These are phyloP conservation scores for Mrakia blollopis DNA, from an alignment of 768 basidiomycete genomes.

Conservation along the genomic window DNA sequence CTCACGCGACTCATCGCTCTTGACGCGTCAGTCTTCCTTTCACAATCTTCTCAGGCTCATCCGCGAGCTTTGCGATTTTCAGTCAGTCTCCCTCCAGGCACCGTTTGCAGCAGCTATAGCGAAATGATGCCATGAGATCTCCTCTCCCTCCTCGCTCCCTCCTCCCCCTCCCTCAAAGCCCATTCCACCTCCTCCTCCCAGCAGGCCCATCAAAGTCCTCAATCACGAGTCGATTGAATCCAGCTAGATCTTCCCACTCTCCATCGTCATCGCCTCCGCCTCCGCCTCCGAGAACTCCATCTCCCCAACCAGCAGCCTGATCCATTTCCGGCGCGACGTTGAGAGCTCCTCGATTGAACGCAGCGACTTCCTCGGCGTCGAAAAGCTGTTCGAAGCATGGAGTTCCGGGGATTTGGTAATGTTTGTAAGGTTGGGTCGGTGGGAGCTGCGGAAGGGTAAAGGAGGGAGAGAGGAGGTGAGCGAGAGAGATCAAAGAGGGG, in stretches of 20 bases:
- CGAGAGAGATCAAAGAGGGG: not conserved
- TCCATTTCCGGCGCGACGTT: not conserved
- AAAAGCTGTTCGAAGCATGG: slow-evolving; percentile 23
- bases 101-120: no score
- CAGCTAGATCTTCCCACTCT: slow-evolving; percentile 1
- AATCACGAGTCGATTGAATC: not conserved
- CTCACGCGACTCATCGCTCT: no score
- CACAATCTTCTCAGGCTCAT: no score
- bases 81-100: no score
- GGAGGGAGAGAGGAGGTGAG: slow-evolving; percentile 1
- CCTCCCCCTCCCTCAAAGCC: no score
- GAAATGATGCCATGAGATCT: no score
- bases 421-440: slow-evolving; percentile 23
- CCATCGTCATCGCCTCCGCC: not conserved
- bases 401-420: slow-evolving; percentile 11
- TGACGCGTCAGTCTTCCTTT: no score
- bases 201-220: not conserved
- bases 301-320: no score
- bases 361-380: slow-evolving; percentile 20
- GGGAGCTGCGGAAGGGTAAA: not conserved
- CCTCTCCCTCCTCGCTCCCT: no score
- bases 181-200: slow-evolving; percentile 3
- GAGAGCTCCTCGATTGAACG: slow-evolving; percentile 12
- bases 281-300: not conserved
- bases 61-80: no score